phyloP scores from a whole-genome alignment of 1,284 basidiomycete genomes.

The Quambalaria eucalypti region DNA sequence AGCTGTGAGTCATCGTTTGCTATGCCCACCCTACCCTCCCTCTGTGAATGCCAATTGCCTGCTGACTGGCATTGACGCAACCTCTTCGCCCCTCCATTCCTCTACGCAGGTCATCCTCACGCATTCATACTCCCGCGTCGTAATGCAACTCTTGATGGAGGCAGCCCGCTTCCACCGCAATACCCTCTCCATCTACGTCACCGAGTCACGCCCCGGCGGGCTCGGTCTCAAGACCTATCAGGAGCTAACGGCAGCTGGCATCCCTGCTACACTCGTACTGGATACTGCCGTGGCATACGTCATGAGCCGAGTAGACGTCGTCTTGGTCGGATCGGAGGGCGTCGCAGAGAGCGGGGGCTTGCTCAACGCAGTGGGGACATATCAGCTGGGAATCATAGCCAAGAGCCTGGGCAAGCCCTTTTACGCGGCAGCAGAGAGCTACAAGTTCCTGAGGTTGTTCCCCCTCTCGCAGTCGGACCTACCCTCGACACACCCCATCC shows the following conservation, averaged over 20 bases:
- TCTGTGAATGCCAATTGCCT: too few species aligned
- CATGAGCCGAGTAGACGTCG: conserved; percentile 89
- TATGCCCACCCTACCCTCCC: too few species aligned
- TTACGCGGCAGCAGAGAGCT: conserved; percentile 87
- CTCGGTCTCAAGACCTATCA: conserved; percentile 48
- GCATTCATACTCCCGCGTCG: conserved; percentile 90
- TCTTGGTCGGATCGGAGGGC: conserved; percentile 91
- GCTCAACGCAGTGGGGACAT: conserved; percentile 70
- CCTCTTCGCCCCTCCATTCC: not conserved
- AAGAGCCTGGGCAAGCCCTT: conserved; percentile 90
- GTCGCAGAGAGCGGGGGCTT: conserved; percentile 74
- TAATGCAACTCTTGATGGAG: conserved; percentile 80
- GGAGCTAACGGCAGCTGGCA: conserved; percentile 58
- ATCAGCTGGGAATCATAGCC: conserved; percentile 91
- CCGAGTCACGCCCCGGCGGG: conserved; percentile 79
- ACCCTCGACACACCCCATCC: conserved; percentile 50
- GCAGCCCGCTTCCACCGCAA: conserved; percentile 65
- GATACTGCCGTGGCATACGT: conserved; percentile 95
- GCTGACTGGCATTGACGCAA: conserved; percentile 51
- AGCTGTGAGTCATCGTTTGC: too few species aligned
- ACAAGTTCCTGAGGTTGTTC: conserved; percentile 95
- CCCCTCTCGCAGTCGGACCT: conserved; percentile 94
- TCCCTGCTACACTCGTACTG: conserved; percentile 86
- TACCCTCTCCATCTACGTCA: conserved; percentile 92
- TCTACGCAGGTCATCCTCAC: conserved; percentile 78